A percentile compares a stretch with the other conserved stretches of the same genome.
phyloP scores from a whole-genome alignment of 352 stramenopile species.

The Globisporangium middletonii region DNA sequence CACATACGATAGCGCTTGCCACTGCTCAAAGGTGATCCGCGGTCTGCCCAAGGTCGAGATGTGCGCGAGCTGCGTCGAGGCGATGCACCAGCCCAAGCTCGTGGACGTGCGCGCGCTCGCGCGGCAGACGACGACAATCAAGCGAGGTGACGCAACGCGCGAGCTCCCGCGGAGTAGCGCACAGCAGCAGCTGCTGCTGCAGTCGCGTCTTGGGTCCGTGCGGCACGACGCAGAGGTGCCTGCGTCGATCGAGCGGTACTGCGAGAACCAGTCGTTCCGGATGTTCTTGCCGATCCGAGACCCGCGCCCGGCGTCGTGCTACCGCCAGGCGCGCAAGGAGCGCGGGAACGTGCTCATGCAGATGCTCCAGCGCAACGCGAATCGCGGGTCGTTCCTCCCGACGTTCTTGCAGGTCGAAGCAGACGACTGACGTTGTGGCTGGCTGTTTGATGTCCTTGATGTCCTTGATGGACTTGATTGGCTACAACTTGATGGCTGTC shows the following conservation, averaged over 20 bases:
- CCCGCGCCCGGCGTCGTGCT: slow-evolving; percentile 26
- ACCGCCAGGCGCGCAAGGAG: slow-evolving; percentile 30
- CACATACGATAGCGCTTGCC: slow-evolving; percentile 26
- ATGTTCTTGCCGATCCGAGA: slow-evolving; percentile 60
- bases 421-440: neutral
- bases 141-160: neutral
- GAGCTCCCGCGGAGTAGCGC: slow-evolving; percentile 7
- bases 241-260: slow-evolving; percentile 23
- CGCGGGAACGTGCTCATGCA: slow-evolving; percentile 47
- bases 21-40: slow-evolving; percentile 44
- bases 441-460: too few species aligned
- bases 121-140: neutral
- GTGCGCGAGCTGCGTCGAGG: slow-evolving; percentile 42
- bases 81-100: slow-evolving; percentile 48
- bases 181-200: slow-evolving; percentile 20
- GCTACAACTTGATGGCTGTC: too few species aligned
- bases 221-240: slow-evolving; percentile 31
- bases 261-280: slow-evolving; percentile 45
- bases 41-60: slow-evolving; percentile 54
- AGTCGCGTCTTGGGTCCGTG: slow-evolving; percentile 27
- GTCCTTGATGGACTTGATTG: too few species aligned
- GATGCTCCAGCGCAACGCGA: slow-evolving; percentile 38
- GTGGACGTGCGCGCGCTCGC: slow-evolving; percentile 23
- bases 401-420: slow-evolving; percentile 4
- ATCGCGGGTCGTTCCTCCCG: slow-evolving; percentile 7